Percentiles rank a stretch among this genome's conserved stretches.
Conservation (phyloP, 2,329 filamentous ascomycete genomes). For the Colletotrichum tropicicola region DNA sequence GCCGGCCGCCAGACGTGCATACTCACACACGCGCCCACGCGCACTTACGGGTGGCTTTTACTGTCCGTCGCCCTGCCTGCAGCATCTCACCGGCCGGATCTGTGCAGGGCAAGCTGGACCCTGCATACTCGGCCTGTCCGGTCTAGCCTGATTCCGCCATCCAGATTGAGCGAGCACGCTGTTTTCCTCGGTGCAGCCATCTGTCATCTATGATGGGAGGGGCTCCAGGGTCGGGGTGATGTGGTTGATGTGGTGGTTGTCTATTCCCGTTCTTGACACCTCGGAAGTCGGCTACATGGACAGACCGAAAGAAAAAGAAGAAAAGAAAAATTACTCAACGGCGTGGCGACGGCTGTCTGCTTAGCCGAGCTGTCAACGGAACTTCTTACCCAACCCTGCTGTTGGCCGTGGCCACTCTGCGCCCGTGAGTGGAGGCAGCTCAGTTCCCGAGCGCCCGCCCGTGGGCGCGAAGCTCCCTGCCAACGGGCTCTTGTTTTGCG, state of each 20-base stretch:
- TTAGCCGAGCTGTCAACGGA: background rate
- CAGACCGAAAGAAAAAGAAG: background rate
- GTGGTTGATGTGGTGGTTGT: background rate
- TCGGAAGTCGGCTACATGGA: background rate
- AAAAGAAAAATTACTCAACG: background rate
- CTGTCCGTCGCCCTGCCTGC: background rate
- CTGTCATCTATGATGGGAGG: too few species aligned
- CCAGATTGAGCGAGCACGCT: background rate
- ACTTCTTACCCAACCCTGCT: background rate
- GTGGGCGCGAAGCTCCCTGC: too few species aligned
- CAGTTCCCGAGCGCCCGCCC: background rate
- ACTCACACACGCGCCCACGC: background rate
- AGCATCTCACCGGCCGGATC: slow-evolving; percentile 4
- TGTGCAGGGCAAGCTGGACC: background rate
- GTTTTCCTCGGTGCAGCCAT: too few species aligned
- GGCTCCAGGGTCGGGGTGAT: too few species aligned
- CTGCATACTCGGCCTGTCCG: background rate
- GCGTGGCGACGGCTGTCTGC: background rate
- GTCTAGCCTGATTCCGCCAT: background rate
- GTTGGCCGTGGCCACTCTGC: background rate
- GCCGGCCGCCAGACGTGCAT: background rate
- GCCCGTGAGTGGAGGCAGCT: slow-evolving; percentile 1
- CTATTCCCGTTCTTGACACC: background rate
- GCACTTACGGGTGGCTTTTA: background rate
- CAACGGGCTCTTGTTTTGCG: too few species aligned